These are phyloP conservation scores for Alternaria conjuncta DNA, from an alignment of 2,329 filamentous ascomycete genomes.

Conservation along the genomic window DNA sequence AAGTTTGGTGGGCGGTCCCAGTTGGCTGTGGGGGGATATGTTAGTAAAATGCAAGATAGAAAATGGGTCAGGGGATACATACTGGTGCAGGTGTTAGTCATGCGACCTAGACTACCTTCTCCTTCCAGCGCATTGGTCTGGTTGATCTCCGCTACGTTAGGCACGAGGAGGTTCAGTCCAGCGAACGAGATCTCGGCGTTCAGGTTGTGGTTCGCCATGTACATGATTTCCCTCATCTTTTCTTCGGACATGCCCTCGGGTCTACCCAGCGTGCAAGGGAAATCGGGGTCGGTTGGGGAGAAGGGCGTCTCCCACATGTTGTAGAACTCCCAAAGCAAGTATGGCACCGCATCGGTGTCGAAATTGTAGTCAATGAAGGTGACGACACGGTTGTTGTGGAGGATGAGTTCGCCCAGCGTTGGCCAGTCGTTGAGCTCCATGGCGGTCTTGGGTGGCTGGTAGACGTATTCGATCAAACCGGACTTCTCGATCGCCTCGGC, in stretches of 20 bases:
- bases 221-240: slow-evolving; percentile 67
- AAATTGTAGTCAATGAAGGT: slow-evolving; percentile 59
- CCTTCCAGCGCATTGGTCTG: slow-evolving; percentile 45
- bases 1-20: slow-evolving; percentile 50
- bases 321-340: slow-evolving; percentile 86
- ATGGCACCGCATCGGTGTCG: slow-evolving; percentile 79
- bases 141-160: slow-evolving; percentile 45
- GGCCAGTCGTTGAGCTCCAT: slow-evolving; percentile 86
- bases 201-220: slow-evolving; percentile 90
- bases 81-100: slow-evolving; percentile 44
- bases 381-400: slow-evolving; percentile 46
- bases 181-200: slow-evolving; percentile 69
- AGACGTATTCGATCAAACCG: slow-evolving; percentile 76
- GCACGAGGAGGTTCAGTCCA: slow-evolving; percentile 41
- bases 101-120: slow-evolving; percentile 42
- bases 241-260: slow-evolving; percentile 69
- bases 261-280: slow-evolving; percentile 80
- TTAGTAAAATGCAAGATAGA: not conserved
- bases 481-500: slow-evolving; percentile 72
- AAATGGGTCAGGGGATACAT: slow-evolving; percentile 17
- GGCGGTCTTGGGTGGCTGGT: slow-evolving; percentile 75
- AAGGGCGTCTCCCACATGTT: slow-evolving; percentile 95
- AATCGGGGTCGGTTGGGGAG: slow-evolving; percentile 69
- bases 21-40: slow-evolving; percentile 22
- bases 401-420: slow-evolving; percentile 69